Percentiles rank a stretch among this genome's conserved stretches.
Conservation (phyloP, 345 rosid species). For the Pelargonium nanum region DNA sequence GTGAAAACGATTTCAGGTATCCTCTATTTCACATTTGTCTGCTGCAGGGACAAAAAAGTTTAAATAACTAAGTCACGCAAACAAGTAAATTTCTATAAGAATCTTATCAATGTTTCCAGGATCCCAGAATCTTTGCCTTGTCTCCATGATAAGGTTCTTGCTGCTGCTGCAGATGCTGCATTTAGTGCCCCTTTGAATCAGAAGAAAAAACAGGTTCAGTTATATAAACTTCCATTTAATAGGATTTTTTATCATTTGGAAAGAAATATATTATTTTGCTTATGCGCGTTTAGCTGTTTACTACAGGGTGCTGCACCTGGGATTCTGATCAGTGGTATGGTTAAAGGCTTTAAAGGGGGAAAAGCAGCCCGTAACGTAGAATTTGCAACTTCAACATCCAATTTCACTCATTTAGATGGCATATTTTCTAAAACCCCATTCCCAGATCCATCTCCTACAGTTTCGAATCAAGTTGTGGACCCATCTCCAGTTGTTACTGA, state of each 20-base stretch:
- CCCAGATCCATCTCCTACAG: slow-evolving; percentile 15
- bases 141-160: slow-evolving; percentile 40
- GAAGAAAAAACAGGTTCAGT: slow-evolving; percentile 31
- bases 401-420: slow-evolving; percentile 23
- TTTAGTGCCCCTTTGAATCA: slow-evolving; percentile 23
- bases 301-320: slow-evolving; percentile 27
- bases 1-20: slow-evolving; percentile 33
- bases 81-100: neutral
- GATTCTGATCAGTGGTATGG: slow-evolving; percentile 31
- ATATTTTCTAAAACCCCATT: slow-evolving; percentile 27
- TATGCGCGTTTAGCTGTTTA: slow-evolving; percentile 8
- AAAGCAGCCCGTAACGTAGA: slow-evolving; percentile 16
- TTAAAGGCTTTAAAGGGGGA: slow-evolving; percentile 33
- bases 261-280: slow-evolving; percentile 10
- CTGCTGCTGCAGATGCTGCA: slow-evolving; percentile 35
- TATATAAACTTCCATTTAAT: neutral
- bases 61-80: neutral
- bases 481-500: neutral
- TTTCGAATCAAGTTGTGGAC: neutral
- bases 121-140: slow-evolving; percentile 40
- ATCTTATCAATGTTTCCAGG: slow-evolving; percentile 19
- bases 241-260: neutral
- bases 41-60: neutral
- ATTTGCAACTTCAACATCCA: slow-evolving; percentile 15
- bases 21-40: neutral